Conservation (phyloP, 2,329 filamentous ascomycete species). For the Colletotrichum liaoningense region DNA sequence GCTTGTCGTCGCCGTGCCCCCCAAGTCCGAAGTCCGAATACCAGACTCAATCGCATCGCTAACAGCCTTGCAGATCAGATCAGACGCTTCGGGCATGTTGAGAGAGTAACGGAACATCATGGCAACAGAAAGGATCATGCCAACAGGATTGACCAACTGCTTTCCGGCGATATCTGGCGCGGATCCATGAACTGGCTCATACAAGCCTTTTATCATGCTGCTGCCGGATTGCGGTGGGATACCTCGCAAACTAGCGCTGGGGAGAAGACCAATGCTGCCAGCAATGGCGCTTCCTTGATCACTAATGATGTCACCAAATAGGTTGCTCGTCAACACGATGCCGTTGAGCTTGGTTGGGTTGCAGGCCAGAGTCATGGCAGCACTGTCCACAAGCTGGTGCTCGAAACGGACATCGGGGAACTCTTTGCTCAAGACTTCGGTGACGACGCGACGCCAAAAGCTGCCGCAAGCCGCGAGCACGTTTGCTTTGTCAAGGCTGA, state of each 20-base stretch:
- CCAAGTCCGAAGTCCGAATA: neutral
- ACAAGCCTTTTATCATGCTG: slow-evolving; percentile 89
- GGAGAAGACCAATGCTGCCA: slow-evolving; percentile 88
- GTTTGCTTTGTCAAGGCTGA: slow-evolving; percentile 92
- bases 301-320: slow-evolving; percentile 96
- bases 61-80: neutral
- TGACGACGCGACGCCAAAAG: slow-evolving; percentile 89
- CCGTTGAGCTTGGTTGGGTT: slow-evolving; percentile 89
- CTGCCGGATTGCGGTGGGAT: slow-evolving; percentile 77
- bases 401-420: slow-evolving; percentile 87
- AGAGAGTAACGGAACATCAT: slow-evolving; percentile 79
- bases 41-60: neutral
- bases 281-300: slow-evolving; percentile 97
- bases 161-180: slow-evolving; percentile 81
- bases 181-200: slow-evolving; percentile 89
- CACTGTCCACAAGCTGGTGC: slow-evolving; percentile 94
- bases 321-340: slow-evolving; percentile 89
- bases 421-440: slow-evolving; percentile 86
- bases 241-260: slow-evolving; percentile 86
- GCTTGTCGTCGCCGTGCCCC: neutral
- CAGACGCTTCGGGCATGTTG: neutral
- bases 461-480: slow-evolving; percentile 85
- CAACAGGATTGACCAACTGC: slow-evolving; percentile 78
- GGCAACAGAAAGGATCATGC: slow-evolving; percentile 75
- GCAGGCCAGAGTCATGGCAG: slow-evolving; percentile 98